phyloP scores from a whole-genome alignment of 2,329 filamentous ascomycete genomes.

The Trichoderma arundinaceum region DNA sequence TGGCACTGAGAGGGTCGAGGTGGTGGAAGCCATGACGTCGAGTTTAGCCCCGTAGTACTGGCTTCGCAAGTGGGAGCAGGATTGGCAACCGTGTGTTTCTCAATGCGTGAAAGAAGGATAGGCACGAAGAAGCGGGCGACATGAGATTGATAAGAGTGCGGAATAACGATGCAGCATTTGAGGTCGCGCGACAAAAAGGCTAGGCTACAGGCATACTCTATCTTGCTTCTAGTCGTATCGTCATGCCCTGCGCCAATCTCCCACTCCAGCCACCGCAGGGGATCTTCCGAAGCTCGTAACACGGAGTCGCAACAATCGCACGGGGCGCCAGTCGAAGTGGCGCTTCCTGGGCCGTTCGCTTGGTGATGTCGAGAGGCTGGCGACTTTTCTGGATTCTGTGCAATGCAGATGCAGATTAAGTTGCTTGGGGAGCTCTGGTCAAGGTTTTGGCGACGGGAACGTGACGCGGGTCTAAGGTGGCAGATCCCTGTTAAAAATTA shows the following conservation, averaged over 20 bases:
- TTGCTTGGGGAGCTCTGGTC: conserved; percentile 12
- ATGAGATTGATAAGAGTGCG: conserved; percentile 28
- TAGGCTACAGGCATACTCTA: conserved; percentile 37
- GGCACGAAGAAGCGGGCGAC: conserved; percentile 19
- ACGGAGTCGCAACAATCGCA: conserved; percentile 21
- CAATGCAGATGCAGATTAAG: not conserved
- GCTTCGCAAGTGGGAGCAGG: conserved; percentile 21
- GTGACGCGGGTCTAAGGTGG: conserved; percentile 32
- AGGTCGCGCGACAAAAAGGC: conserved; percentile 41
- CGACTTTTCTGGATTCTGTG: not conserved
- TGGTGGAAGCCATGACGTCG: conserved; percentile 51
- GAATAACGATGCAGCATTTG: conserved; percentile 34
- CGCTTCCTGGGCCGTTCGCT: not conserved
- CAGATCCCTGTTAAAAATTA: conserved; percentile 18
- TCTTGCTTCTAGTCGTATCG: conserved; percentile 34
- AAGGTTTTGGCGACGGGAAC: conserved; percentile 32
- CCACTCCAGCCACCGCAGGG: conserved; percentile 21
- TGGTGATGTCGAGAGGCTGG: conserved; percentile 7
- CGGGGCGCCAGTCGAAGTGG: conserved; percentile 3
- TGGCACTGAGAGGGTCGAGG: conserved; percentile 63
- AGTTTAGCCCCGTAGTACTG: conserved; percentile 22
- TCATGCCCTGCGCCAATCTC: conserved; percentile 40
- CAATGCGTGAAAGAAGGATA: conserved; percentile 2
- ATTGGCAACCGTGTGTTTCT: conserved; percentile 1
- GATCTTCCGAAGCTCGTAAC: conserved; percentile 6